Percentiles rank a stretch among this genome's conserved stretches.
Evolutionary conservation across 345 rosid genomes (phyloP).

Genomic region (Melaleuca alternifolia): DNA sequence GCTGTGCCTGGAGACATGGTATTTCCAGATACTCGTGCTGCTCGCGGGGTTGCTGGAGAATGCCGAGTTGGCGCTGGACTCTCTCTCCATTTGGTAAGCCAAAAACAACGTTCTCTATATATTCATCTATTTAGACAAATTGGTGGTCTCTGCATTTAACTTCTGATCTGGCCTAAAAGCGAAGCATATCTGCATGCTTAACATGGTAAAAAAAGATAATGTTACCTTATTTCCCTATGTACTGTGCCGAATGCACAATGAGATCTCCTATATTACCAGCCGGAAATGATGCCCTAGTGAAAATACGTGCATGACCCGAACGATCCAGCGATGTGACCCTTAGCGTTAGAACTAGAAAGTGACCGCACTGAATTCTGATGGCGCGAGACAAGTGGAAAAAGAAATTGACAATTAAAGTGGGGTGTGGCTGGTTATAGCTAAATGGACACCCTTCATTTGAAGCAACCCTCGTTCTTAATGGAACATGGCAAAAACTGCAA

Average conservation of each 20-base stretch:
- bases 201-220: not conserved
- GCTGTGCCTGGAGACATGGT: slow-evolving; percentile 58
- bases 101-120: not conserved
- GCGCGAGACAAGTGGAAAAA: not conserved
- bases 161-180: not conserved
- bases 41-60: slow-evolving; percentile 47
- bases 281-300: not conserved
- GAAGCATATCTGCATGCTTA: not conserved
- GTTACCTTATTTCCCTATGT: not conserved
- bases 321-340: not conserved
- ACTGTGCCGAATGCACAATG: not conserved
- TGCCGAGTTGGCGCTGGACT: slow-evolving; percentile 47
- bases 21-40: slow-evolving; percentile 45
- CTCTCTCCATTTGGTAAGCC: slow-evolving; percentile 32
- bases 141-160: not conserved
- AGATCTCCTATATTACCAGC: not conserved
- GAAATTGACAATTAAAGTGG: not conserved
- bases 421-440: not conserved
- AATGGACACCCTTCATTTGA: not conserved
- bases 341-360: not conserved
- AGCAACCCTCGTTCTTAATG: not conserved
- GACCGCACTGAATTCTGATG: not conserved
- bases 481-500: not conserved
- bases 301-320: not conserved
- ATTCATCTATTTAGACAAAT: not conserved